Base-by-base conservation (phyloP, 1,284 basidiomycete species). In the Melampsora abietis-canadensis region DNA sequence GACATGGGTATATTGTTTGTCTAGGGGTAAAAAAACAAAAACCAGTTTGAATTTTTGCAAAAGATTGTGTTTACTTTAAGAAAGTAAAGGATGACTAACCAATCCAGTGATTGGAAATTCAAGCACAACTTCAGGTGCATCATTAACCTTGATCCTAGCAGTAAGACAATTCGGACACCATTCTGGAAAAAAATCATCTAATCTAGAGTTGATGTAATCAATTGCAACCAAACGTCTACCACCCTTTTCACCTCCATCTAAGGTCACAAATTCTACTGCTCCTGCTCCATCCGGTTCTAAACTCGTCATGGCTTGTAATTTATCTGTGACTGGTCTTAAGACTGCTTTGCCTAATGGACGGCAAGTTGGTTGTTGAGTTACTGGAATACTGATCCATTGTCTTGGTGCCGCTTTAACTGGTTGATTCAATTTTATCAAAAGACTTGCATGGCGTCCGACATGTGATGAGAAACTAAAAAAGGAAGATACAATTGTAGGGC, bases 21-120 rank as follows among this genome's bases (percentile, higher is more conserved):
- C 37, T 40, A 40, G 37, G 12, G 10, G 10, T 34, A 34, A 40
- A 6, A 40, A 7, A 40, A 10, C n/a, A 40, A 10, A 12, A 40
- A 40, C 12, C 12, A 12, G 10, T 12, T 40, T 40, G 12, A 40
- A 5, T 40, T 40, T 5, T 34, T 51, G n/a, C 15, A 51, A 54
- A 54, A 7, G 51, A 54, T 40, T 40, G 6, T 12, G 12, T 40
- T 40, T 2, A 54, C 8, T n/a, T n/a, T n/a, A n/a, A n/a, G 4
- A 54, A 3, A 27, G 27, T 21, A n/a, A 54, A 27, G 51, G 12
- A 66, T 70, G 2, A 73, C 70, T 59, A 8, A 73, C 70, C 21
- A 51, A n/a, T 44, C 70, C 70, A 73, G 44, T 66, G 15, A 73
- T 60, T 2, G 70, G 70, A 21, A 73, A 66, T 44, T 73, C 34